A percentile compares a stretch with the other conserved stretches of the same genome.
Conservation (phyloP, 768 basidiomycete genomes). For the Astraeus odoratus region DNA sequence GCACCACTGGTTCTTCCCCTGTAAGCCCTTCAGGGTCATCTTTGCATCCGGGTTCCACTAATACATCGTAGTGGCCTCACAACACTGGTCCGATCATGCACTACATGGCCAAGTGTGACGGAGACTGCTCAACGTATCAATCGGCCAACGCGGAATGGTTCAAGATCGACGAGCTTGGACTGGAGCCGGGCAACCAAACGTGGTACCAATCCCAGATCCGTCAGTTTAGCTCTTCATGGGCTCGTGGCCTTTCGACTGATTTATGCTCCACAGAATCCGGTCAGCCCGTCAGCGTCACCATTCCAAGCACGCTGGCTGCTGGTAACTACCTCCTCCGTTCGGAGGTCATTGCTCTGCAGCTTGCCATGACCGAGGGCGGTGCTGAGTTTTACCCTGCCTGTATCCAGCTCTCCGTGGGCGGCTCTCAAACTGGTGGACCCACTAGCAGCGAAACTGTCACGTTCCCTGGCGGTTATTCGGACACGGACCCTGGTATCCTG, state of each 20-base stretch:
- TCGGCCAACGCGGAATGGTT: constrained; percentile 57
- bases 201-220: constrained; percentile 49
- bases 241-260: constrained; percentile 3
- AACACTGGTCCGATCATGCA: constrained; percentile 62
- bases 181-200: constrained; percentile 21
- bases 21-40: constrained; percentile 12
- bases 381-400: constrained; percentile 35
- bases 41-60: not conserved
- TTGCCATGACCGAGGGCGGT: constrained; percentile 44
- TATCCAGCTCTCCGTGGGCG: constrained; percentile 21
- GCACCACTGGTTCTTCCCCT: constrained; percentile 26
- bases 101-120: constrained; percentile 61
- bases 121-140: constrained; percentile 50
- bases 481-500: constrained; percentile 62
- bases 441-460: constrained; percentile 35
- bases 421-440: constrained; percentile 19
- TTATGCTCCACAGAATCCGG: constrained; percentile 28
- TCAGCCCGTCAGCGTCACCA: constrained; percentile 28
- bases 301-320: constrained; percentile 47
- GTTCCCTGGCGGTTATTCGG: constrained; percentile 66
- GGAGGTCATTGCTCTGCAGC: constrained; percentile 73
- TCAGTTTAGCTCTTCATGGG: constrained; percentile 24
- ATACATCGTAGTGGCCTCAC: constrained; percentile 38
- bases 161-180: constrained; percentile 57
- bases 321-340: constrained; percentile 73